Conservation (phyloP, 2,329 filamentous ascomycete genomes). For the Fonsecaea pugnacius region DNA sequence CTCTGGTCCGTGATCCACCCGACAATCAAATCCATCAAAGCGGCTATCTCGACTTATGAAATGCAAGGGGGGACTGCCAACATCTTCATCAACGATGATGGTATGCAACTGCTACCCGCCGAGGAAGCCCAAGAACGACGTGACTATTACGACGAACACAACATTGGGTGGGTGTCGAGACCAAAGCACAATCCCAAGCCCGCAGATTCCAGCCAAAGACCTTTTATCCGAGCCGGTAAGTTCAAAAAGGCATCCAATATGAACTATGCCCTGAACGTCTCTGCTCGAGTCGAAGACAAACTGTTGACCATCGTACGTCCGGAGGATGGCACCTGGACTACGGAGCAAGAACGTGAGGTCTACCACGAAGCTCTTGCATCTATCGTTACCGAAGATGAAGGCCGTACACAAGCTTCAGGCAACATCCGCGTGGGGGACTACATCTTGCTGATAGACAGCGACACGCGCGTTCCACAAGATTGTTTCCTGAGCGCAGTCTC, state of each 20-base stretch:
- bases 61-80: slow-evolving; percentile 50
- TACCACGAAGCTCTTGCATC: slow-evolving; percentile 58
- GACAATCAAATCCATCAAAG: slow-evolving; percentile 60
- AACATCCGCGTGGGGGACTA: slow-evolving; percentile 85
- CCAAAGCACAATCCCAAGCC: slow-evolving; percentile 57
- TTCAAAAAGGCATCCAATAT: slow-evolving; percentile 78
- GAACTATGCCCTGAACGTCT: slow-evolving; percentile 70
- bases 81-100: slow-evolving; percentile 48
- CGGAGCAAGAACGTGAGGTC: slow-evolving; percentile 47
- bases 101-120: slow-evolving; percentile 46
- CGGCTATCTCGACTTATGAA: slow-evolving; percentile 64
- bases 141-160: slow-evolving; percentile 56
- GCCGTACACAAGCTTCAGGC: slow-evolving; percentile 70
- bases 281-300: slow-evolving; percentile 65
- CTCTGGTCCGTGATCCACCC: slow-evolving; percentile 68
- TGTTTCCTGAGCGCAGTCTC: slow-evolving; percentile 71
- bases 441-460: slow-evolving; percentile 70
- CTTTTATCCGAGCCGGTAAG: slow-evolving; percentile 58
- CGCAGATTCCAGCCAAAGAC: slow-evolving; percentile 21
- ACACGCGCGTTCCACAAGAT: slow-evolving; percentile 70
- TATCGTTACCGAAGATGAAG: slow-evolving; percentile 59
- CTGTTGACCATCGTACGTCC: slow-evolving; percentile 42
- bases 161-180: slow-evolving; percentile 56
- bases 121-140: slow-evolving; percentile 51
- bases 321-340: slow-evolving; percentile 37